Evolutionary conservation across 75 land plant genomes (phyloP).

Genomic region (Picea glauca): DNA sequence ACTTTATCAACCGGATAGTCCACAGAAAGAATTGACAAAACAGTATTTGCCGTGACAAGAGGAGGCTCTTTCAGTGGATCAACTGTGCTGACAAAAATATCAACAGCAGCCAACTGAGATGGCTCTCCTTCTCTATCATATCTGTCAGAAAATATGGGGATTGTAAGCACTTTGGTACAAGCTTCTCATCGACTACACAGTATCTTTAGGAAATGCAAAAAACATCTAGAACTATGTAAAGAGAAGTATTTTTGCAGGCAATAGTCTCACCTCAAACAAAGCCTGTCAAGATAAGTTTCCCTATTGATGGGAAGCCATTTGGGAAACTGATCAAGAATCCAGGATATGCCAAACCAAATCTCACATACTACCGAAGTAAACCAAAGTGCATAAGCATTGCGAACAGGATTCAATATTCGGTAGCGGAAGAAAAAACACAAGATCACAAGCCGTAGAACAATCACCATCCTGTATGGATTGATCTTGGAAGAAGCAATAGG

Average conservation of each 20-base stretch:
- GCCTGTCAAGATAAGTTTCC: constrained; percentile 31
- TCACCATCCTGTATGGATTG: constrained; percentile 32
- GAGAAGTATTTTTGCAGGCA: background rate
- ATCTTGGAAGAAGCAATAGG: constrained; percentile 18
- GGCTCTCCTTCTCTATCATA: constrained; percentile 40
- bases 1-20: constrained; percentile 58
- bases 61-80: constrained; percentile 46
- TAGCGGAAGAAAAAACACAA: constrained; percentile 33
- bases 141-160: constrained; percentile 12
- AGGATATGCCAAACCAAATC: constrained; percentile 34
- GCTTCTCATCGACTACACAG: background rate
- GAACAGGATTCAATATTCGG: constrained; percentile 26
- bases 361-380: constrained; percentile 29
- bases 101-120: constrained; percentile 37
- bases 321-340: constrained; percentile 40
- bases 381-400: constrained; percentile 26
- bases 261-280: constrained; percentile 19
- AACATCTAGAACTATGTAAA: background rate
- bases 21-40: constrained; percentile 52
- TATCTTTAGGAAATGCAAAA: background rate
- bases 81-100: constrained; percentile 41
- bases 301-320: constrained; percentile 30
- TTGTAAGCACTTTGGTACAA: background rate
- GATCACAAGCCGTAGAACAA: constrained; percentile 24
- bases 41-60: constrained; percentile 39